Base-by-base conservation (phyloP, 495 filamentous ascomycete genomes). In the Thermothielavioides terrestris region DNA sequence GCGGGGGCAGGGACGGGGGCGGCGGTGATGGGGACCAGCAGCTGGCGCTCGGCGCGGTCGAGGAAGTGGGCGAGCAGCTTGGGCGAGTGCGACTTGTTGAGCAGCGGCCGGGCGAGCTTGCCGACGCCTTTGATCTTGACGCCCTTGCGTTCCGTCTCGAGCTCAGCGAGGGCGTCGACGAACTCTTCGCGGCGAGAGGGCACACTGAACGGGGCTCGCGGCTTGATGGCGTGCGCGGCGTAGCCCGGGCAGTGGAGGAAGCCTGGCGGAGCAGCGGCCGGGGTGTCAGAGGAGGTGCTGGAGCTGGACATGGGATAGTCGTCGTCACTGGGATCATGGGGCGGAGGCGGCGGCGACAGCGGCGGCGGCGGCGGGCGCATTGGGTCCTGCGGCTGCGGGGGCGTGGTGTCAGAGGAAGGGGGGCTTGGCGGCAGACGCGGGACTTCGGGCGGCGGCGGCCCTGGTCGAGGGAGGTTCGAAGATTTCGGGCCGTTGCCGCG, bases 1-100 rank as follows among this genome's bases (percentile, higher is more conserved):
- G 42, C 20, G 1, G 31, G 10, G 1, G 30, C 14, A n/a, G 21
- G 11, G 1, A 2, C 12, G 18, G 4, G 27, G 11, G 35, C 21
- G n/a, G 25, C 23, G 3, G 27, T 11, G 1, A 35, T 10, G 6
- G 42, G 43, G 5, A 47, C 20, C 4, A 56, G 43, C 3, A 52
- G 22, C 10, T 7, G 21, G 31, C 54, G 42, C 15, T 51, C 30
- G 10, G 40, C 22, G 10, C 27, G 35, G n/a, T 21, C 4, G 3
- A 45, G 6, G 25, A 52, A 52, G 17, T 28, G 7, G 14, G 18
- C 14, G 0, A 52, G 41, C 18, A 44, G 39, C 11, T 44, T 23
- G 8, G 48, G 26, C 18, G 21, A 17, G 32, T 37, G 41, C 18
- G 40, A 42, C 25, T 50, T 50, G 38, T 35, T 34, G 15, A 50